Percentiles rank a stretch among this genome's conserved stretches.
Conservation (phyloP, 306 rosid species). For the Boehmeria nivea region DNA sequence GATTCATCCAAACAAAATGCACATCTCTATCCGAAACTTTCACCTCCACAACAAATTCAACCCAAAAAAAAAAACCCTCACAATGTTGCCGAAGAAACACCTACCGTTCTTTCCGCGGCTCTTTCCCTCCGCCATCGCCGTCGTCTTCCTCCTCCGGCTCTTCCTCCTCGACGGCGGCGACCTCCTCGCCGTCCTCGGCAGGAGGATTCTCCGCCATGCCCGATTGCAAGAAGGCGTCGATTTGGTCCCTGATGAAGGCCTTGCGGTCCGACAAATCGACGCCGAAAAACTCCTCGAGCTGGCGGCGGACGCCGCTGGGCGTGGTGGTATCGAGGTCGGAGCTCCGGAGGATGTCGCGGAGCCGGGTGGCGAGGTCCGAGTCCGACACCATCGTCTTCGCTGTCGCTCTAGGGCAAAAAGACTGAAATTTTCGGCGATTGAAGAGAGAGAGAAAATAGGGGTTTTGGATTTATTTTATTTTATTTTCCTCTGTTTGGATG, state of each 20-base stretch:
- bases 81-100: no score
- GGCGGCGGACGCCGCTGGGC: conserved; percentile 37
- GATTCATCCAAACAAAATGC: no score
- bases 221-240: conserved; percentile 23
- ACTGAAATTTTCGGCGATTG: neutral
- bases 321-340: conserved; percentile 37
- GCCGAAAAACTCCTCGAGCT: conserved; percentile 29
- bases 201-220: conserved; percentile 2
- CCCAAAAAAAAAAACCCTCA: no score
- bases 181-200: conserved; percentile 3
- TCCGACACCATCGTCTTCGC: conserved; percentile 23
- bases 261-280: conserved; percentile 31
- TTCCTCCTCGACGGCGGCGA: neutral
- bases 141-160: neutral
- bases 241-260: conserved; percentile 32
- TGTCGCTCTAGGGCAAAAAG: neutral
- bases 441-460: neutral
- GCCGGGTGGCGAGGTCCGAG: conserved; percentile 27
- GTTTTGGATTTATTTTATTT: neutral
- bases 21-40: no score
- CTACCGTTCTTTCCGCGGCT: no score
- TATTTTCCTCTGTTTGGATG: neutral
- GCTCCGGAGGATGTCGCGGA: conserved; percentile 25
- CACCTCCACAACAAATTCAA: no score
- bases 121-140: no score